Percentiles rank a stretch among this genome's conserved stretches.
These are phyloP conservation scores for Candida tammaniensis DNA, from an alignment of 805 yeast genomes.

Conservation along the genomic window DNA sequence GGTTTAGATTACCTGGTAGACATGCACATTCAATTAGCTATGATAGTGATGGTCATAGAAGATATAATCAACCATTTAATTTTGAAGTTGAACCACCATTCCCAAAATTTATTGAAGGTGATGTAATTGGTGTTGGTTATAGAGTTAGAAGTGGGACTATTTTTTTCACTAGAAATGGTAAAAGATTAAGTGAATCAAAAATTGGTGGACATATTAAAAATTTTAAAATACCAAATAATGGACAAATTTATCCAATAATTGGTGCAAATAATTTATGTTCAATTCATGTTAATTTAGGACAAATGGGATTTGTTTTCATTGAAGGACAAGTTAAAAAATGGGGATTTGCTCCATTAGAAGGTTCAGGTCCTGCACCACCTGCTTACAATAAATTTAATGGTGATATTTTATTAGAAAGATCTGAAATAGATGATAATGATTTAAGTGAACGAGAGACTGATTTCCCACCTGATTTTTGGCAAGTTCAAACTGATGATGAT, in stretches of 20 bases:
- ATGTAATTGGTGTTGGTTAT: slow-evolving; percentile 90
- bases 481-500: slow-evolving; percentile 22
- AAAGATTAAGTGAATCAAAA: slow-evolving; percentile 76
- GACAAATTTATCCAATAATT: slow-evolving; percentile 75
- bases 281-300: slow-evolving; percentile 88
- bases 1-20: slow-evolving; percentile 89
- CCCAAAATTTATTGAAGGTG: slow-evolving; percentile 74
- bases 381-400: slow-evolving; percentile 77
- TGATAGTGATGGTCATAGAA: slow-evolving; percentile 78
- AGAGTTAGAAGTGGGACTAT: slow-evolving; percentile 79
- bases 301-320: slow-evolving; percentile 82
- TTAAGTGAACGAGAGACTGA: slow-evolving; percentile 41
- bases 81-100: slow-evolving; percentile 44
- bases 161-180: slow-evolving; percentile 93
- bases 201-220: slow-evolving; percentile 77
- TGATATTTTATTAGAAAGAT: slow-evolving; percentile 72
- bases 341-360: slow-evolving; percentile 92
- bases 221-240: slow-evolving; percentile 48
- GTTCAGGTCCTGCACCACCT: slow-evolving; percentile 90
- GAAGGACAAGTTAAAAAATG: slow-evolving; percentile 93
- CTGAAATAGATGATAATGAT: slow-evolving; percentile 52
- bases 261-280: slow-evolving; percentile 83
- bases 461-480: slow-evolving; percentile 59
- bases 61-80: slow-evolving; percentile 75
- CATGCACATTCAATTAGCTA: slow-evolving; percentile 83